Conservation (phyloP, 495 filamentous ascomycete species). For the Daldinia childiae region DNA sequence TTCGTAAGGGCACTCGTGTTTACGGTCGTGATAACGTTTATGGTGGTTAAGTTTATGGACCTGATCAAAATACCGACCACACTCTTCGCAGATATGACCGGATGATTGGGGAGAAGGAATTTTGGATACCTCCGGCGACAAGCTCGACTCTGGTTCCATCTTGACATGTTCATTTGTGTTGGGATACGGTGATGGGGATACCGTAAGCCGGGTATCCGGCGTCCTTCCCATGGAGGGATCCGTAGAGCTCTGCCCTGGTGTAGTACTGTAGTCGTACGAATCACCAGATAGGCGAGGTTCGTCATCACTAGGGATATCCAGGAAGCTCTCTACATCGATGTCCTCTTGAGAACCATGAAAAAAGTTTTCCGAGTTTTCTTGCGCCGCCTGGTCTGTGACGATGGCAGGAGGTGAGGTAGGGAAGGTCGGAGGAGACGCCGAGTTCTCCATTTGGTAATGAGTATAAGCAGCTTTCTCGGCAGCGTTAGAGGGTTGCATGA, state of each 20-base stretch:
- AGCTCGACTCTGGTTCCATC: slow-evolving; percentile 37
- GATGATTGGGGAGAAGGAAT: slow-evolving; percentile 43
- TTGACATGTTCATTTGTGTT: slow-evolving; percentile 32
- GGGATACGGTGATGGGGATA: slow-evolving; percentile 51
- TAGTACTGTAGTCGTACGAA: slow-evolving; percentile 51
- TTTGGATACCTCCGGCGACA: slow-evolving; percentile 42
- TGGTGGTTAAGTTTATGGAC: slow-evolving; percentile 62
- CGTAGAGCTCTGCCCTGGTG: slow-evolving; percentile 52
- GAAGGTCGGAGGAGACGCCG: slow-evolving; percentile 44
- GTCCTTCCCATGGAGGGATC: slow-evolving; percentile 54
- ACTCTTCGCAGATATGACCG: slow-evolving; percentile 52
- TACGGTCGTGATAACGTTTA: slow-evolving; percentile 59
- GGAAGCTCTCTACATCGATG: slow-evolving; percentile 45
- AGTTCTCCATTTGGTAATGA: slow-evolving; percentile 53
- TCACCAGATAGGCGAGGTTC: slow-evolving; percentile 44
- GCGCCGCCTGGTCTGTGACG: slow-evolving; percentile 37
- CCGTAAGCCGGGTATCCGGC: slow-evolving; percentile 52
- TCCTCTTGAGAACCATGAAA: slow-evolving; percentile 33
- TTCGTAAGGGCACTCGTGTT: slow-evolving; percentile 53
- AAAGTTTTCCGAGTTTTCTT: slow-evolving; percentile 17
- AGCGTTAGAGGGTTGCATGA: slow-evolving; percentile 57
- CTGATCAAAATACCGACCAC: slow-evolving; percentile 56
- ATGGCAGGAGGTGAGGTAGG: slow-evolving; percentile 38
- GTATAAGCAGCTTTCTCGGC: slow-evolving; percentile 55
- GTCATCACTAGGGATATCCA: slow-evolving; percentile 46